phyloP scores from a whole-genome alignment of 176 grass and related monocot species.

The Oryza officinalis region DNA sequence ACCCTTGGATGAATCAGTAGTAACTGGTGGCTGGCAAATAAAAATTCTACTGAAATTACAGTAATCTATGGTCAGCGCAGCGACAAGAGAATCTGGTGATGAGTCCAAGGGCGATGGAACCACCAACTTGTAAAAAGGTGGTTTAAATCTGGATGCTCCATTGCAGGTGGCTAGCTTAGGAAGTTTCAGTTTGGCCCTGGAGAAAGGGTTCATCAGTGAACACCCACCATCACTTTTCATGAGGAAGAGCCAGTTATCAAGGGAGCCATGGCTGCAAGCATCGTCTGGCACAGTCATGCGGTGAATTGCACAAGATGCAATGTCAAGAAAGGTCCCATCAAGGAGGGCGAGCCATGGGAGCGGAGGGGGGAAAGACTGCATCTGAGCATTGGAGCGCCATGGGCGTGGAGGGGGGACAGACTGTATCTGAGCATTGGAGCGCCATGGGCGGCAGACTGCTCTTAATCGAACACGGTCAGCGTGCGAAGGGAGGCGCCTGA shows the following conservation, averaged over 20 bases:
- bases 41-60: neutral
- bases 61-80: neutral
- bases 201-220: constrained; percentile 15
- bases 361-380: neutral
- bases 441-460: constrained; percentile 20
- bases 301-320: neutral
- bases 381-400: neutral
- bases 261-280: neutral
- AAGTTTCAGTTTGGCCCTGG: neutral
- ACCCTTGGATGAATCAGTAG: neutral
- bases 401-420: neutral
- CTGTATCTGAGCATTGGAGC: neutral
- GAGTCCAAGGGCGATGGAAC: neutral
- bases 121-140: neutral
- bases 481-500: neutral
- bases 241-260: constrained; percentile 1
- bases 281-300: neutral
- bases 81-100: constrained; percentile 5
- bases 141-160: neutral
- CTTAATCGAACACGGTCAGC: constrained; percentile 13
- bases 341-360: constrained; percentile 26
- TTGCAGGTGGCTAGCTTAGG: neutral
- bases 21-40: neutral
- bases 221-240: neutral
- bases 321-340: constrained; percentile 3